phyloP scores from a whole-genome alignment of 495 filamentous ascomycete species.

The Talaromyces nanjingensis region DNA sequence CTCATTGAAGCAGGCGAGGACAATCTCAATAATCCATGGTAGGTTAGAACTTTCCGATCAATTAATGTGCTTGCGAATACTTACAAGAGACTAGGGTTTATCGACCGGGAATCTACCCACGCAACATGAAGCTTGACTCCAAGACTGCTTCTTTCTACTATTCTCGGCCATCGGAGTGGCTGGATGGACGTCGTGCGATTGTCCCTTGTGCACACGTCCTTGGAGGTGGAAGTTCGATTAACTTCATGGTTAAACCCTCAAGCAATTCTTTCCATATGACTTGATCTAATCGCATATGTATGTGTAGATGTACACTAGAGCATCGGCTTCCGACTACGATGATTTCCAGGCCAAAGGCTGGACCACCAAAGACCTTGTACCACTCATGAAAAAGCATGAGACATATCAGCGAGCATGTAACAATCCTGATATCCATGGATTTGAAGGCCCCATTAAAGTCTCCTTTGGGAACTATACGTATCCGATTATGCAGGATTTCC shows the following conservation, averaged over 20 bases:
- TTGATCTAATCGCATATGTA: not conserved
- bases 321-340: conserved; percentile 77
- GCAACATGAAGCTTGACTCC: conserved; percentile 77
- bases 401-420: conserved; percentile 74
- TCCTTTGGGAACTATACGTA: conserved; percentile 74
- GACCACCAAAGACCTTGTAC: conserved; percentile 70
- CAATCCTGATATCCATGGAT: conserved; percentile 70
- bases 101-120: conserved; percentile 70
- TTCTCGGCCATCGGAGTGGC: conserved; percentile 65
- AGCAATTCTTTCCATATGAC: not conserved
- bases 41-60: not conserved
- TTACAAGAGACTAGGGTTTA: conserved; percentile 43
- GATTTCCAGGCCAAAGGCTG: conserved; percentile 78
- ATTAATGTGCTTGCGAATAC: not conserved
- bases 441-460: conserved; percentile 78
- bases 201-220: conserved; percentile 75
- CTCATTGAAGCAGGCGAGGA: conserved; percentile 73
- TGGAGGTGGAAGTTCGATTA: conserved; percentile 73
- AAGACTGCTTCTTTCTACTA: conserved; percentile 85
- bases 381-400: conserved; percentile 79
- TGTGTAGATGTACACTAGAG: conserved; percentile 71
- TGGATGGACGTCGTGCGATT: conserved; percentile 63
- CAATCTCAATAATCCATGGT: conserved; percentile 78
- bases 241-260: conserved; percentile 57
- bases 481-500: conserved; percentile 70